Evolutionary conservation across 2,329 filamentous ascomycete genomes (phyloP), one percentile per base, ranked within the genome.

Genomic region (Fonsecaea monophora): DNA sequence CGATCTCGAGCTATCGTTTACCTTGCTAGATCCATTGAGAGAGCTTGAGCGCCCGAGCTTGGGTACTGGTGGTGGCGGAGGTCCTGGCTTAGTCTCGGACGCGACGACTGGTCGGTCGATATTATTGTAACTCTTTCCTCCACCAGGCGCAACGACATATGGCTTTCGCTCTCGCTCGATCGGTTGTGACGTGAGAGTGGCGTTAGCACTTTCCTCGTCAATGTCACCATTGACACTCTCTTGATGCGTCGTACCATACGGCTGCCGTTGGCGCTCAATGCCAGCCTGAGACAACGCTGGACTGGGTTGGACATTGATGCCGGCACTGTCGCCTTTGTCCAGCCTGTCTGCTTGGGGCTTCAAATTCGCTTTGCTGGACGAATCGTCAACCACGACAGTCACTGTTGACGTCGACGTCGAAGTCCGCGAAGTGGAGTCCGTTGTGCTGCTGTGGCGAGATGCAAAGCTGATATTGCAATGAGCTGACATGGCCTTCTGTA

Each of bases 91-190:
- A 34, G 25, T 30, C 15, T 69, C 69, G 9, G 59, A 37, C 56
- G 53, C 53, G 12, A 42, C 45, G 21, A 37, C 13, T 37, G 48
- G 60, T 34, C 65, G 64, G 18, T 82, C 81, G 15, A 60, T n/a
- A 32, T 45, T 64, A 12, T 83, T 81, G 66, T 88, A 85, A 2
- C 81, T 75, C 74, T 88, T 90, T 7, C 87, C 88, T 32, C 78
- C 80, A 9, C 87, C 87, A 15, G 87, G 86, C 30, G 85, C 83
- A 1, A 84, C 85, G 32, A 78, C 80, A 72, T 90, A 91, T 0
- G 89, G 89, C 67, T 90, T 86, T 42, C 89, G 81, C 72, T 90
- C 86, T 5, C 89, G 85, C 73, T 91, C 89, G 55, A 90, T 85
- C 1, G 86, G 85, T 0, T 83, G 79, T 0, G 82, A 76, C 1